Percentiles rank a stretch among this genome's conserved stretches.
Conservation (phyloP, 371 early-diverging fungal genomes). For the Mucor piriformis region DNA sequence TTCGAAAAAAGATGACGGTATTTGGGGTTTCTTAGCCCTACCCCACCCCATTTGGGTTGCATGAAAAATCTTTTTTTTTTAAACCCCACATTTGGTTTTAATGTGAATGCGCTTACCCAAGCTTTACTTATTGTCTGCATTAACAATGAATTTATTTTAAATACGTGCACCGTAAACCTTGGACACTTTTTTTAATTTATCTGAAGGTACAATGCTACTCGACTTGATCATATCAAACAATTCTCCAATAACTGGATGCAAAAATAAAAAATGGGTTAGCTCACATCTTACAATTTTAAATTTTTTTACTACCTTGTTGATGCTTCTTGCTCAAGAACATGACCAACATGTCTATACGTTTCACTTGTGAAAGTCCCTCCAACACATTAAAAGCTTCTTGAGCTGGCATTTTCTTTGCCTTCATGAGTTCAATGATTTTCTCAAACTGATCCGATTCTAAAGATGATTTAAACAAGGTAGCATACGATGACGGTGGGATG, state of each 20-base stretch:
- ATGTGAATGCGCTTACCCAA: no score
- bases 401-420: constrained; percentile 41
- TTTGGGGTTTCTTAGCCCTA: no score
- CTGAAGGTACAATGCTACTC: not conserved
- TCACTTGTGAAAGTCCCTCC: constrained; percentile 54
- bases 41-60: no score
- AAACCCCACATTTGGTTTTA: no score
- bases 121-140: no score
- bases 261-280: not conserved
- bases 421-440: constrained; percentile 59
- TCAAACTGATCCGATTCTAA: constrained; percentile 74
- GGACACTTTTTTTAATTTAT: not conserved
- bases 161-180: not conserved
- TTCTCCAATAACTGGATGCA: not conserved
- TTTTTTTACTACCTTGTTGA: constrained; percentile 48
- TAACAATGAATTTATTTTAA: not conserved
- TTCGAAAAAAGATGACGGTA: no score
- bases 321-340: constrained; percentile 66
- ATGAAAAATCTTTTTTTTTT: no score
- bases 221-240: constrained; percentile 5
- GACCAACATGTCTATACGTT: constrained; percentile 67
- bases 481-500: constrained; percentile 57
- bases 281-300: not conserved
- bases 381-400: constrained; percentile 47
- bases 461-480: constrained; percentile 67